Evolutionary conservation across 139 green algal genomes (phyloP).

Genomic region (Chlorella sp.): DNA sequence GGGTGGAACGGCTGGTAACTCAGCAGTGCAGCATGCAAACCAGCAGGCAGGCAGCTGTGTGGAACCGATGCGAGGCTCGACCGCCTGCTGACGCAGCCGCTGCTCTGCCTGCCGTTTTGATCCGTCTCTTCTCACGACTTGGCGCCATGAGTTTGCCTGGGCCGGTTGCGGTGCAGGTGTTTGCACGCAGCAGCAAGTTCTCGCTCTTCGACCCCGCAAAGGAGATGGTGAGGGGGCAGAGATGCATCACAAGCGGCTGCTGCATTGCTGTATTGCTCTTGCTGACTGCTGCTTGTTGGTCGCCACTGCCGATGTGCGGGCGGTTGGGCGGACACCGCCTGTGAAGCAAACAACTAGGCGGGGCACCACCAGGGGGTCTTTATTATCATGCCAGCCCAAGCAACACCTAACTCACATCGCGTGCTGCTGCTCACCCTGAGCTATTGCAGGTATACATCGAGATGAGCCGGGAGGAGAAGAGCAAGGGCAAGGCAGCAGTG

Average conservation of each 20-base stretch:
- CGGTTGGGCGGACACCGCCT: no score
- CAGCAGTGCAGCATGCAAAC: no score
- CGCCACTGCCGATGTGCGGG: no score
- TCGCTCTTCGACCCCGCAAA: conserved; percentile 84
- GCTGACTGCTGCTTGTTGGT: neutral
- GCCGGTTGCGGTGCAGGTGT: conserved; percentile 55
- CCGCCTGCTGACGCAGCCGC: neutral
- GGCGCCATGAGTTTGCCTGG: no score
- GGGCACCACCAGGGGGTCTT: no score
- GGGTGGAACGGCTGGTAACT: no score
- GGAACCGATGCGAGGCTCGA: neutral
- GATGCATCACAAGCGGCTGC: neutral
- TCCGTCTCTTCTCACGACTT: no score
- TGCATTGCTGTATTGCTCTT: neutral
- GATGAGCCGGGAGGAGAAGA: conserved; percentile 82
- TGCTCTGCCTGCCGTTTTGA: neutral
- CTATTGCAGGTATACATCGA: conserved; percentile 80
- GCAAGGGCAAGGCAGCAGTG: conserved; percentile 86
- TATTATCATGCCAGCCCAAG: no score
- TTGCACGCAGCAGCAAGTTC: conserved; percentile 80
- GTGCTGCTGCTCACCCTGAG: no score
- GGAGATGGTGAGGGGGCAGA: conserved; percentile 85
- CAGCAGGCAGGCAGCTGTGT: neutral
- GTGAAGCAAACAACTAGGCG: no score
- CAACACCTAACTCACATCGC: no score